Evolutionary conservation across 257 asterid species (phyloP), one percentile per base, ranked within the genome.

Genomic region (Solanum medicagineum): DNA sequence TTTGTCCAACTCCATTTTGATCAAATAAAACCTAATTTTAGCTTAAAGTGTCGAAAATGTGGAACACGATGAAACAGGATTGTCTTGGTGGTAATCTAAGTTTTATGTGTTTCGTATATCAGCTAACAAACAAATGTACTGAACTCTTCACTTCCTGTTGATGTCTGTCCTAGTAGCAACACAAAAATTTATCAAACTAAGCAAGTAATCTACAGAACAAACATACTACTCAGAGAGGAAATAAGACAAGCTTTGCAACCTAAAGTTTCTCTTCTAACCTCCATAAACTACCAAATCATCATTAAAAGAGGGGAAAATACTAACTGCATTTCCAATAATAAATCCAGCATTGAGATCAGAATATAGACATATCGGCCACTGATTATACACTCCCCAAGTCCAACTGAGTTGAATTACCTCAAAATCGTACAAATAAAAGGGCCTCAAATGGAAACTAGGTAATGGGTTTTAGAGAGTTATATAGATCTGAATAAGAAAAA

Each of bases 401-500:
- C 60, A 77, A 54, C 54, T 83, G 75, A 83, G n/a, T 10, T 68
- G 66, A 68, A 65, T 65, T 84, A 32, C 40, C 54, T 74, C 81
- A 45, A 73, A 44, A 20, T 42, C 17, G 29, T 70, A 40, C 29
- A 71, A 11, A 20, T 44, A 19, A 70, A 70, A 70, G 51, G 86
- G 57, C 14, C 49, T 81, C 22, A 24, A 26, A 65, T 12, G 24
- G 32, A 49, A 81, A 68, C 22, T 45, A 81, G 85, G 57, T 66
- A 49, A n/a, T 83, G 85, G 92, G 91, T 92, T 93, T 90, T 49
- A 56, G 22, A 73, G 54, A 69, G 53, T 26, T 53, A 47, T 59
- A 32, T 24, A 81, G 84, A 81, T 81, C 84, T 81, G 82, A 69
- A 53, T 40, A 51, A 32, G 3, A 84, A 82, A 22, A 74, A 63